These are phyloP conservation scores for Diaporthe caulivora DNA, from an alignment of 2,329 filamentous ascomycete genomes.

Conservation along the genomic window DNA sequence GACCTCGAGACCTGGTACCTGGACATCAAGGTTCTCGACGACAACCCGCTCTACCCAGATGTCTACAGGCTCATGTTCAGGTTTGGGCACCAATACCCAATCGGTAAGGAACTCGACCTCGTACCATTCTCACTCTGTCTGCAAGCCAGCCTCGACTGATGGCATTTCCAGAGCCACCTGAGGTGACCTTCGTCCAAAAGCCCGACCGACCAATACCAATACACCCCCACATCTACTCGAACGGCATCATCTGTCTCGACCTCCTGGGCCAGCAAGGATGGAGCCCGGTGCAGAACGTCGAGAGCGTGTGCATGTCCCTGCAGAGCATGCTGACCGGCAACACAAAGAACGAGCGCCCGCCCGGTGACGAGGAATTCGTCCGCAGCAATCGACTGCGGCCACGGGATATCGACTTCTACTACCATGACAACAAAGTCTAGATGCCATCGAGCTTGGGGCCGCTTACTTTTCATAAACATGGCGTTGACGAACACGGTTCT, in stretches of 20 bases:
- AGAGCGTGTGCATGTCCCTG: slow-evolving; percentile 96
- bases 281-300: slow-evolving; percentile 97
- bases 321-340: slow-evolving; percentile 99
- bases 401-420: slow-evolving; percentile 91
- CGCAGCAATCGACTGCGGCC: slow-evolving; percentile 82
- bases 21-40: slow-evolving; percentile 91
- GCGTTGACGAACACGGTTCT: slow-evolving; percentile 25
- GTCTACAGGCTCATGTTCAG: slow-evolving; percentile 88
- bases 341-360: slow-evolving; percentile 88
- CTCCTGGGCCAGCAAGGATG: slow-evolving; percentile 89
- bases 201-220: slow-evolving; percentile 82
- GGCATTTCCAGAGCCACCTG: slow-evolving; percentile 79
- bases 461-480: neutral
- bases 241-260: slow-evolving; percentile 98
- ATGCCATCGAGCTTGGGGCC: neutral
- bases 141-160: slow-evolving; percentile 9
- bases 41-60: slow-evolving; percentile 87
- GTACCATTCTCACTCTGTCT: neutral
- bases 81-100: slow-evolving; percentile 88
- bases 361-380: slow-evolving; percentile 92
- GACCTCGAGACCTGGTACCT: slow-evolving; percentile 91
- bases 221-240: slow-evolving; percentile 98
- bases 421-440: slow-evolving; percentile 87
- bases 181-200: slow-evolving; percentile 86
- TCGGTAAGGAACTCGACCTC: slow-evolving; percentile 76